Evolutionary conservation across 164 flowering plant genomes (phyloP), one percentile per base, ranked within the genome.

Genomic region (Magnolia changhungtana): DNA sequence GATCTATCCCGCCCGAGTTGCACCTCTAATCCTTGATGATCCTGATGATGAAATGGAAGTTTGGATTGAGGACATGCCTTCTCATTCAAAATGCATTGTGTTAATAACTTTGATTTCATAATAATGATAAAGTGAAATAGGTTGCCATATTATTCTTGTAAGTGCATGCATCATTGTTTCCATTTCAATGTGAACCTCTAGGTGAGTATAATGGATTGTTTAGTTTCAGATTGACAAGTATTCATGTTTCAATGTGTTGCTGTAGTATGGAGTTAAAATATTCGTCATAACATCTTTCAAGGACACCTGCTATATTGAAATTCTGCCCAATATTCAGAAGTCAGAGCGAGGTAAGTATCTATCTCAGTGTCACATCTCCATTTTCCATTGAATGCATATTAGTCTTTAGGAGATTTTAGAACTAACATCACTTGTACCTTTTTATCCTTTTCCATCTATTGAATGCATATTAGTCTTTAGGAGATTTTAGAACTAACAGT

Each of bases 231-330:
- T 72, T 72, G 7, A 70, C 45, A 20, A 16, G 49, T 74, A 51
- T n/a, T 9, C 20, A 4, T 37, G 45, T 61, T 64, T 10, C 18
- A 20, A 50, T 66, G 24, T 37, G 63, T 72, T 80, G 29, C 52
- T 86, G 81, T 88, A 89, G 91, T 89, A 84, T 84, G 91, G 91
- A 18, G 79, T 87, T 31, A 89, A 85, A 68, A 87, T 89, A 75
- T 85, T 86, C 83, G 86, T 89, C 65, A 76, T 89, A 64, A 89
- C 91, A n/a, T 89, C 91, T 63, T 89, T 85, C 83, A 87, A 84
- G 80, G 91, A 89, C 72, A 89, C 91, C 9, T 89, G 91, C 79
- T 89, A 86, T 80, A 89, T 87, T 64, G 91, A 89, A 85, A 89
- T 89, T 80, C 81, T 87, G 51, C 91, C 91, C 11, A 82, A 79